Conservation (phyloP, 495 filamentous ascomycete species). For the Neurospora terricola region DNA sequence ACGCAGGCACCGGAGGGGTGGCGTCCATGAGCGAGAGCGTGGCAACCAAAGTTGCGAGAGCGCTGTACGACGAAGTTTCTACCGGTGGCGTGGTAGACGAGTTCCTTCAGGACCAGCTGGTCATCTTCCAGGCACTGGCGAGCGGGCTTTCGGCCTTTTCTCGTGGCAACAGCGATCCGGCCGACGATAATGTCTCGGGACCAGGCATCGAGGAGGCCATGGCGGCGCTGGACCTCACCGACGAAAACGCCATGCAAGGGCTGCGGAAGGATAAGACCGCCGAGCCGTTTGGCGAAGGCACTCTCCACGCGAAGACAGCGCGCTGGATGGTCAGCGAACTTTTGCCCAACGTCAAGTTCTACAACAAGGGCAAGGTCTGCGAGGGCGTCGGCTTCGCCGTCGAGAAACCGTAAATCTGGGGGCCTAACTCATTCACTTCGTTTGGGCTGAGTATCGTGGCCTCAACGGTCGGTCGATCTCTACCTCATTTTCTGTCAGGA, state of each 20-base stretch:
- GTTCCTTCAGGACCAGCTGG: constrained; percentile 68
- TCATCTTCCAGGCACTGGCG: constrained; percentile 71
- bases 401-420: background rate
- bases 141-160: constrained; percentile 38
- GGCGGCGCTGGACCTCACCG: constrained; percentile 8
- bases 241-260: constrained; percentile 4
- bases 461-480: background rate
- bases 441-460: background rate
- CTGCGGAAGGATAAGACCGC: constrained; percentile 25
- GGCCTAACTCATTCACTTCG: background rate
- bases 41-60: constrained; percentile 42
- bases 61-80: constrained; percentile 47
- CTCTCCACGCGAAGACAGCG: constrained; percentile 61
- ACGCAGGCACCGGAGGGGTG: background rate
- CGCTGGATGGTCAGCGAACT: constrained; percentile 58
- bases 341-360: constrained; percentile 43
- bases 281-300: constrained; percentile 46
- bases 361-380: constrained; percentile 40
- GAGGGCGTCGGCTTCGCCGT: constrained; percentile 35
- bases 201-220: constrained; percentile 9
- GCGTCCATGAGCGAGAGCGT: constrained; percentile 26
- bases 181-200: constrained; percentile 6
- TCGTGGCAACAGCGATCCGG: constrained; percentile 5
- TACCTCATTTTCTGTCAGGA: background rate
- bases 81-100: constrained; percentile 53